phyloP scores from a whole-genome alignment of 768 basidiomycete species.

The Boletellus ananiceps region DNA sequence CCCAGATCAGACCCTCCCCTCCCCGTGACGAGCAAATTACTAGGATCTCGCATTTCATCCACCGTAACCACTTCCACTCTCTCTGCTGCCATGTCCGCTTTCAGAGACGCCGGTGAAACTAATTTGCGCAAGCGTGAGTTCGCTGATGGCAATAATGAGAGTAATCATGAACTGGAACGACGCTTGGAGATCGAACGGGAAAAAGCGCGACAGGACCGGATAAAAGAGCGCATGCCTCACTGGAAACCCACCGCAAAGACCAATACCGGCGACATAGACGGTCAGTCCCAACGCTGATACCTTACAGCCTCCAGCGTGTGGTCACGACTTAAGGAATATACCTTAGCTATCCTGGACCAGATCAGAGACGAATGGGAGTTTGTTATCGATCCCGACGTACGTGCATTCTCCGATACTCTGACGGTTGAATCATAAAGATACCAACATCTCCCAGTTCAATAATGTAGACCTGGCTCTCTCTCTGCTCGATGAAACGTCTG shows the following conservation, averaged over 20 bases:
- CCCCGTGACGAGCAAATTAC: conserved; percentile 11
- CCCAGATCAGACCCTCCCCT: conserved; percentile 16
- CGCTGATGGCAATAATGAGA: conserved; percentile 49
- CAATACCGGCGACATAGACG: conserved; percentile 80
- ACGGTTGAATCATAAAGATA: not conserved
- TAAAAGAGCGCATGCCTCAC: conserved; percentile 63
- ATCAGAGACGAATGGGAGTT: conserved; percentile 90
- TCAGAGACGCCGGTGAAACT: conserved; percentile 47
- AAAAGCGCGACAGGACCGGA: conserved; percentile 60
- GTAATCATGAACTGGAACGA: conserved; percentile 53
- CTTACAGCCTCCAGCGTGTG: not conserved
- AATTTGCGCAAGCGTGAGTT: conserved; percentile 54
- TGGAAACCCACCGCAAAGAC: conserved; percentile 48
- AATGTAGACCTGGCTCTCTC: conserved; percentile 90
- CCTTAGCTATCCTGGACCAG: conserved; percentile 73
- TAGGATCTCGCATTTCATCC: conserved; percentile 23
- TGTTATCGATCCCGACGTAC: conserved; percentile 75
- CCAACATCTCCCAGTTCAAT: conserved; percentile 62
- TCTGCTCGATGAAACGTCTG: conserved; percentile 71
- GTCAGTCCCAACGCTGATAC: conserved; percentile 39
- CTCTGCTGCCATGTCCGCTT: conserved; percentile 52
- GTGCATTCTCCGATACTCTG: conserved; percentile 15
- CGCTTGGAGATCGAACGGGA: conserved; percentile 61
- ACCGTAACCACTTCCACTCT: conserved; percentile 8
- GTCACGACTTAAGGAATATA: not conserved